Evolutionary conservation across 1,139 yeast genomes (phyloP).

Genomic region (Hemisphaericaspora lyxosophila): DNA sequence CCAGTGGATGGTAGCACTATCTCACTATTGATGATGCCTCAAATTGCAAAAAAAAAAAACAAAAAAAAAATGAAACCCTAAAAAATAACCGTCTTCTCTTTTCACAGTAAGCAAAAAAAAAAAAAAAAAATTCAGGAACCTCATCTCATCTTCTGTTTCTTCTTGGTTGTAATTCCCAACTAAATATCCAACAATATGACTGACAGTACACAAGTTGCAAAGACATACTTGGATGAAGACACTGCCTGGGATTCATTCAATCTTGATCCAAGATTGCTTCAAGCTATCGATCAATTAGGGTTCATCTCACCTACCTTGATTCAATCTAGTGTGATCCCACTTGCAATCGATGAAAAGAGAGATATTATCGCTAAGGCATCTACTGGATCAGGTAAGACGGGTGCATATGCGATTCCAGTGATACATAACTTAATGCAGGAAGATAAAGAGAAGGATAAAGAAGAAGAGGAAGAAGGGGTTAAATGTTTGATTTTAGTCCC

Average conservation of each 20-base stretch:
- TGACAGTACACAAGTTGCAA: slow-evolving; percentile 46
- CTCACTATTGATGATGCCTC: too few species aligned
- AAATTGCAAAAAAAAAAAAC: too few species aligned
- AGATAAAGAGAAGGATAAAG: slow-evolving; percentile 16
- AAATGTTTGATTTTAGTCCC: slow-evolving; percentile 74
- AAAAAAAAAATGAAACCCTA: too few species aligned
- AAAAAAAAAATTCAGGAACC: neutral
- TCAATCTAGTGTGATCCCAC: slow-evolving; percentile 88
- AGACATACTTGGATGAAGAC: slow-evolving; percentile 68
- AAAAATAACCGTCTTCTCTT: too few species aligned
- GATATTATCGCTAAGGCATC: slow-evolving; percentile 87
- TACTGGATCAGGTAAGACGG: slow-evolving; percentile 91
- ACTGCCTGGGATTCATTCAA: slow-evolving; percentile 69
- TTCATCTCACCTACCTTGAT: slow-evolving; percentile 84
- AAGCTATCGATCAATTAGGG: slow-evolving; percentile 81
- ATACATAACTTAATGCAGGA: slow-evolving; percentile 57
- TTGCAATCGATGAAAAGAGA: slow-evolving; percentile 82
- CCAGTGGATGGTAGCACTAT: too few species aligned
- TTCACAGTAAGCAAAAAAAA: too few species aligned
- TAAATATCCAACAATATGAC: slow-evolving; percentile 5
- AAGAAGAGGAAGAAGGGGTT: slow-evolving; percentile 29
- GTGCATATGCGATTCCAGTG: slow-evolving; percentile 79
- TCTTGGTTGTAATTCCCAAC: neutral
- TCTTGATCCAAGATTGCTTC: slow-evolving; percentile 77
- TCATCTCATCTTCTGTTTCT: slow-evolving; percentile 1